Conservation (phyloP, 805 yeast species). For the Myxozyma melibiosi region DNA sequence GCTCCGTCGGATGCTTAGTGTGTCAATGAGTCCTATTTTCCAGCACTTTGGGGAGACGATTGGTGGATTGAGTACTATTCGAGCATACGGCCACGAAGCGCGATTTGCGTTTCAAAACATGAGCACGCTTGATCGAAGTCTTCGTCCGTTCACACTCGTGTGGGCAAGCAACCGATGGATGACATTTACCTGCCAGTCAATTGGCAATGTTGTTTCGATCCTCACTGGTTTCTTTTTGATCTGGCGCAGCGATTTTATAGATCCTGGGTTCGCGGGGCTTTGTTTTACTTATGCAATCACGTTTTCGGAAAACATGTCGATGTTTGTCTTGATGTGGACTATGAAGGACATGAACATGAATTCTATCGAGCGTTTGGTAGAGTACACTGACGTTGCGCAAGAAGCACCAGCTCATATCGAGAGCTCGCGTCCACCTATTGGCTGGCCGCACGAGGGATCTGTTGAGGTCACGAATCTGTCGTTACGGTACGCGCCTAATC, state of each 20-base stretch:
- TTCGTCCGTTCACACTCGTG: conserved; percentile 88
- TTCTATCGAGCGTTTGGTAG: conserved; percentile 69
- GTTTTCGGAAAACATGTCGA: conserved; percentile 85
- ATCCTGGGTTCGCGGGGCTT: conserved; percentile 94
- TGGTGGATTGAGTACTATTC: conserved; percentile 71
- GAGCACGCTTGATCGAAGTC: conserved; percentile 69
- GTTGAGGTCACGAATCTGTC: conserved; percentile 59
- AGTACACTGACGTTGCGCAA: conserved; percentile 65
- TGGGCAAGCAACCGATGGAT: conserved; percentile 94
- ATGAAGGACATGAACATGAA: conserved; percentile 77
- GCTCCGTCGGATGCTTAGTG: conserved; percentile 67
- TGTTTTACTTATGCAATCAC: conserved; percentile 87
- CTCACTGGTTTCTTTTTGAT: conserved; percentile 56
- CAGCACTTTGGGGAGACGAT: conserved; percentile 80
- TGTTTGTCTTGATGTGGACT: conserved; percentile 93
- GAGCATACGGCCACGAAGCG: conserved; percentile 65
- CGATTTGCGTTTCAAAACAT: conserved; percentile 62
- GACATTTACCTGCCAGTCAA: conserved; percentile 74
- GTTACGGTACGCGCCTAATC: conserved; percentile 65
- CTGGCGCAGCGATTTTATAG: conserved; percentile 51
- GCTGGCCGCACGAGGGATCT: conserved; percentile 69
- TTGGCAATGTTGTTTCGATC: conserved; percentile 80
- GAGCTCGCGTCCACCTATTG: conserved; percentile 47
- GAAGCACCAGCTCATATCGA: conserved; percentile 62
- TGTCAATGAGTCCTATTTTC: conserved; percentile 71